Conservation (phyloP, 83 land plant genomes). For the Picea abies region DNA sequence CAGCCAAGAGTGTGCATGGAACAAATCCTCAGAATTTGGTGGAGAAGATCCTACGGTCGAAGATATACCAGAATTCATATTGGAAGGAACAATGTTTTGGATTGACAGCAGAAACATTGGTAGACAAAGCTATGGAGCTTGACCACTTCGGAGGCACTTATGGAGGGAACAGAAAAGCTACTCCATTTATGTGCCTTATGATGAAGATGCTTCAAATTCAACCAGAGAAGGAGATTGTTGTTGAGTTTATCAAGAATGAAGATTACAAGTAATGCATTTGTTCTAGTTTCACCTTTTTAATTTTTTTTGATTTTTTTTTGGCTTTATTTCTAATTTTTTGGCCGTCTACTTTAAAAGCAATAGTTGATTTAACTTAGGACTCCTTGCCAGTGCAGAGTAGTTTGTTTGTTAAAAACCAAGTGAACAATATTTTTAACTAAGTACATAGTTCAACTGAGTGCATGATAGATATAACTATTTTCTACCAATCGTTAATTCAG, state of each 20-base stretch:
- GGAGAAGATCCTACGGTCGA: constrained; percentile 93
- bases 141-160: constrained; percentile 97
- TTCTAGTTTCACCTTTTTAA: no score
- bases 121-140: constrained; percentile 99
- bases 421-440: no score
- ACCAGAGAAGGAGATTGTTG: constrained; percentile 99
- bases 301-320: no score
- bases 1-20: constrained; percentile 91
- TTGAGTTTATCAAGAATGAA: constrained; percentile 98
- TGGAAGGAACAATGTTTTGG: constrained; percentile 99
- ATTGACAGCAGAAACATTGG: constrained; percentile 97
- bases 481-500: no score
- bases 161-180: constrained; percentile 95
- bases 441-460: no score
- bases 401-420: no score
- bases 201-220: constrained; percentile 99
- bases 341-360: no score
- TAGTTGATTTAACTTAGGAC: no score
- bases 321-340: no score
- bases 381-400: no score
- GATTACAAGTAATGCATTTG: constrained; percentile 87
- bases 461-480: no score
- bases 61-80: constrained; percentile 93
- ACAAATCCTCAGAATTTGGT: constrained; percentile 99
- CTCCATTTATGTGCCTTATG: constrained; percentile 97